A percentile compares a stretch with the other conserved stretches of the same genome.
Conservation (phyloP, 495 filamentous ascomycete genomes). For the Xylaria bambusicola region DNA sequence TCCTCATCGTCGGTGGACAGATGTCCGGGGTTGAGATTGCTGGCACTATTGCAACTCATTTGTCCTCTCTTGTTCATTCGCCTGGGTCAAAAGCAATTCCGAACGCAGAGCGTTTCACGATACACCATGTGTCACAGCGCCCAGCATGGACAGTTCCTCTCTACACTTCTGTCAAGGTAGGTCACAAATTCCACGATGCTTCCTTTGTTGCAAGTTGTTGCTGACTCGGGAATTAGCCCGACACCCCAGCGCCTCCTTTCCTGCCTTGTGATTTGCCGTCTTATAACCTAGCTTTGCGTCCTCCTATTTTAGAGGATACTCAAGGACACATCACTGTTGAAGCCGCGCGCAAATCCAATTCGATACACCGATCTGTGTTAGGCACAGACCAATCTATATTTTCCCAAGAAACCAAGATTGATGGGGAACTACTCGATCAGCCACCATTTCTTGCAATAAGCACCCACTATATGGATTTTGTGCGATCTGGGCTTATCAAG, state of each 20-base stretch:
- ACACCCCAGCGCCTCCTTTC: conserved; percentile 57
- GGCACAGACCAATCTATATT: conserved; percentile 66
- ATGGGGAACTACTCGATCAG: conserved; percentile 32
- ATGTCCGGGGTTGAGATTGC: conserved; percentile 83
- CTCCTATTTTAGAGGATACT: conserved; percentile 55
- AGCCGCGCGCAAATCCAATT: conserved; percentile 52
- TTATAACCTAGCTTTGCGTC: conserved; percentile 67
- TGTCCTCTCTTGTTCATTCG: conserved; percentile 59
- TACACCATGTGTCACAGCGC: conserved; percentile 68
- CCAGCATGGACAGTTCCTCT: conserved; percentile 76
- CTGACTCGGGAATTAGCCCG: conserved; percentile 34
- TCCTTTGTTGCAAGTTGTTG: background rate
- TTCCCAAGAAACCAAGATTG: conserved; percentile 35
- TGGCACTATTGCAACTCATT: conserved; percentile 66
- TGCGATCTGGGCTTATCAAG: conserved; percentile 64
- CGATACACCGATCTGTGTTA: conserved; percentile 55
- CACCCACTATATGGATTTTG: conserved; percentile 71
- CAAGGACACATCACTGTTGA: conserved; percentile 61
- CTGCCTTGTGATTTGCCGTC: conserved; percentile 75
- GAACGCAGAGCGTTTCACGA: conserved; percentile 43
- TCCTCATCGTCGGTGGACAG: conserved; percentile 79
- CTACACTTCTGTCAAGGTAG: conserved; percentile 54
- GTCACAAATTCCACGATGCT: background rate
- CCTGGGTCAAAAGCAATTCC: conserved; percentile 37
- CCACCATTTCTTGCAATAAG: conserved; percentile 68